phyloP scores from a whole-genome alignment of 2,329 filamentous ascomycete species.

The Ceratocystis diversiconidia region DNA sequence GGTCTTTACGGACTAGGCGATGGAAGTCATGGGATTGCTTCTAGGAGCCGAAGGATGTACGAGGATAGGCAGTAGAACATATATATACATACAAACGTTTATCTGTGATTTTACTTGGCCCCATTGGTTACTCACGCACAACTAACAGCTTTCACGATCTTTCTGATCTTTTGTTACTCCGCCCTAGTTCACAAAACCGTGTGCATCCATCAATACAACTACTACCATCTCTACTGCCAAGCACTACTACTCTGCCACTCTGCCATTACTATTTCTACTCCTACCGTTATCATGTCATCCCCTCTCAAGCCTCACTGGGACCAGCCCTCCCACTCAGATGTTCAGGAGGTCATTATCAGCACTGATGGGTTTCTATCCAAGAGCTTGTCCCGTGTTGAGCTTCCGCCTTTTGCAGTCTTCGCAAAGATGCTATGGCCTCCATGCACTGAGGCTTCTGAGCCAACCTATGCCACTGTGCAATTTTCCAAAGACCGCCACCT shows the following conservation, averaged over 20 bases:
- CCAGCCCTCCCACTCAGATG: slow-evolving; percentile 44
- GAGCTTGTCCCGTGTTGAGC: slow-evolving; percentile 39
- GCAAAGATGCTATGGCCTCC: slow-evolving; percentile 53
- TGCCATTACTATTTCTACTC: neutral
- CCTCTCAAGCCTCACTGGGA: slow-evolving; percentile 44
- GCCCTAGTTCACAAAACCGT: neutral
- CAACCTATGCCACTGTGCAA: slow-evolving; percentile 53
- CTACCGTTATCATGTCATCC: slow-evolving; percentile 30
- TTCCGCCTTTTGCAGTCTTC: slow-evolving; percentile 50
- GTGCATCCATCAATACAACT: neutral
- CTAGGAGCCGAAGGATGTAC: neutral
- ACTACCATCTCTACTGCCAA: neutral
- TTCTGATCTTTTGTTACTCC: neutral
- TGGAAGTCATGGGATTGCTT: neutral
- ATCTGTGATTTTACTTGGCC: no score
- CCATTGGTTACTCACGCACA: neutral
- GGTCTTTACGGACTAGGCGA: slow-evolving; percentile 5
- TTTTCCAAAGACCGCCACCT: slow-evolving; percentile 41
- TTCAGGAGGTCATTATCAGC: slow-evolving; percentile 43
- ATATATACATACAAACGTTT: neutral
- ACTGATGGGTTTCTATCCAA: slow-evolving; percentile 44
- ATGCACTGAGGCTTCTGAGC: slow-evolving; percentile 38
- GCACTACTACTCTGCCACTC: neutral
- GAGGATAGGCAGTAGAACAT: neutral
- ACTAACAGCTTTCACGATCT: neutral